A percentile compares a stretch with the other conserved stretches of the same genome.
phyloP scores from a whole-genome alignment of 1,284 basidiomycete genomes.

The Mycosarcoma maydis region DNA sequence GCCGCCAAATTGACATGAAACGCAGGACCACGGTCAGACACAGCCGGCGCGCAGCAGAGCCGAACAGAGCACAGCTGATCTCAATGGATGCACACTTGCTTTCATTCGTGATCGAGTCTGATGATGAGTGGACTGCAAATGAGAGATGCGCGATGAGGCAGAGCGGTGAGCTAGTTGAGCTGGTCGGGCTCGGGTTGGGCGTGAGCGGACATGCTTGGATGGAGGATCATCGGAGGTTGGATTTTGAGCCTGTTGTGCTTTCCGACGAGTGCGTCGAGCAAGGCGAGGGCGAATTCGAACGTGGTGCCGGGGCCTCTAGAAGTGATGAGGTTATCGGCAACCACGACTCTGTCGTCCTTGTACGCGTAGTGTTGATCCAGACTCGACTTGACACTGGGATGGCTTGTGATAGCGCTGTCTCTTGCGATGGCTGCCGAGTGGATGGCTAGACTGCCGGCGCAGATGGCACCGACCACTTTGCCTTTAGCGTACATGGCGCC shows the following conservation, averaged over 20 bases:
- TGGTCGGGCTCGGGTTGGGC: conserved; percentile 7
- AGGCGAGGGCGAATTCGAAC: conserved; percentile 78
- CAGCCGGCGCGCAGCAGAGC: too few species aligned
- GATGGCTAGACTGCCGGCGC: conserved; percentile 74
- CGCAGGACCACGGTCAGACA: too few species aligned
- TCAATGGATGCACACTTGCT: too few species aligned
- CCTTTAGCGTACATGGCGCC: conserved; percentile 72
- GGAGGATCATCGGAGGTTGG: conserved; percentile 75
- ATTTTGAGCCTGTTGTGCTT: conserved; percentile 76
- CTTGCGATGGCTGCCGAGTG: conserved; percentile 73
- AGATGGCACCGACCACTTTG: conserved; percentile 57
- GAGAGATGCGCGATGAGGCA: neutral
- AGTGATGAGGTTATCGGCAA: conserved; percentile 75
- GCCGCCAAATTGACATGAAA: too few species aligned
- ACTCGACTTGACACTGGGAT: conserved; percentile 76
- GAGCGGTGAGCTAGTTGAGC: neutral
- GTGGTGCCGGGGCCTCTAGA: conserved; percentile 85
- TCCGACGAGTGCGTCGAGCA: conserved; percentile 78
- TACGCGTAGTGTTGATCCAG: conserved; percentile 74
- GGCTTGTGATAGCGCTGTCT: conserved; percentile 75
- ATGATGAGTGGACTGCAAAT: too few species aligned
- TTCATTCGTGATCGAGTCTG: too few species aligned
- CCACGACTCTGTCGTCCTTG: conserved; percentile 79
- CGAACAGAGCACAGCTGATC: too few species aligned
- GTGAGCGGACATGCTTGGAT: neutral